Evolutionary conservation across 306 rosid genomes (phyloP).

Genomic region (Carpinus fangiana): DNA sequence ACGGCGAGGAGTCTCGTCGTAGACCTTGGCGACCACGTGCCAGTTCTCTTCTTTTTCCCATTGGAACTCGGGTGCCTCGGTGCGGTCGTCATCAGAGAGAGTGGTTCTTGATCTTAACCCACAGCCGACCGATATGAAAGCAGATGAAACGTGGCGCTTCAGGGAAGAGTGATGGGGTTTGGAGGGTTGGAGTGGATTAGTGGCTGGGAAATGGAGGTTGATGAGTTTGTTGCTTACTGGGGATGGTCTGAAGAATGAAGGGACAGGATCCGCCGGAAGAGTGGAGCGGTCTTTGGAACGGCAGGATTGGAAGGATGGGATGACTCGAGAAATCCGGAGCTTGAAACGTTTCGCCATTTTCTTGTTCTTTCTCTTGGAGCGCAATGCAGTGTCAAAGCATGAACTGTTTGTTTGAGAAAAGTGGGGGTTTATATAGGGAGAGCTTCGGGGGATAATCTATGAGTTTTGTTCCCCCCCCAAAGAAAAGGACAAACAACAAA

Average conservation of each 20-base stretch:
- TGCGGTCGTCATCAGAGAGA: constrained; percentile 42
- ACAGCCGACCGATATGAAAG: constrained; percentile 32
- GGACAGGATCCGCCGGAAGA: constrained; percentile 37
- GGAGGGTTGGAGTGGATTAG: constrained; percentile 1
- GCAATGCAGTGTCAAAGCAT: not conserved
- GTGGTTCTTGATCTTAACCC: constrained; percentile 38
- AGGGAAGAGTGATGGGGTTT: constrained; percentile 38
- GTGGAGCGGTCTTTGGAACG: constrained; percentile 45
- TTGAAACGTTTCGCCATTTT: constrained; percentile 51
- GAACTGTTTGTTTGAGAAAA: not conserved
- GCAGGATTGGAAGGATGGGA: constrained; percentile 53
- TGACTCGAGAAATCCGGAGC: constrained; percentile 43
- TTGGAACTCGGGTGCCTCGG: constrained; percentile 18
- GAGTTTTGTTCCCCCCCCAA: too few species aligned
- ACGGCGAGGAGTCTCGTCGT: constrained; percentile 36
- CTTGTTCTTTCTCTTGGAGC: constrained; percentile 9
- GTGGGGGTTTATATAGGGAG: constrained; percentile 14
- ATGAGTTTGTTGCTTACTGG: constrained; percentile 9
- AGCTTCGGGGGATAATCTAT: not conserved
- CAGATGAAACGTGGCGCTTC: constrained; percentile 49
- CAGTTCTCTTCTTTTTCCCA: constrained; percentile 49
- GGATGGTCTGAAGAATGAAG: constrained; percentile 30
- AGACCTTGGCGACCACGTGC: constrained; percentile 53
- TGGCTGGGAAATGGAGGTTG: constrained; percentile 17
- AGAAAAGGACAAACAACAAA: not conserved